Conservation (phyloP, 2,329 filamentous ascomycete genomes). For the Helminthosporium solani region DNA sequence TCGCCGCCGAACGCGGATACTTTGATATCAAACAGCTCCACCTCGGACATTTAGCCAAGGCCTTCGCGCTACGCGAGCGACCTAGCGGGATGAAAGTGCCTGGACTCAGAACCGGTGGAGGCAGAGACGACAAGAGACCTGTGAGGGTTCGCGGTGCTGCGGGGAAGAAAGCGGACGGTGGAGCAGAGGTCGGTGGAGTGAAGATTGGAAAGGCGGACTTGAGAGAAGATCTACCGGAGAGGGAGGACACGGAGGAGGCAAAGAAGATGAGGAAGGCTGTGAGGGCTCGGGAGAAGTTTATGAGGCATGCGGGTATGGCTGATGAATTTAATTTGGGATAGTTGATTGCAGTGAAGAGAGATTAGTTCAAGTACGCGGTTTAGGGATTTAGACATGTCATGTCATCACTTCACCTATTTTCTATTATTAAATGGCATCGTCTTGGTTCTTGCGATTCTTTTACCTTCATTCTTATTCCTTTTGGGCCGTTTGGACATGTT, state of each 20-base stretch:
- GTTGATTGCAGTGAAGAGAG: too few species aligned
- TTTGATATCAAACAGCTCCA: constrained; percentile 94
- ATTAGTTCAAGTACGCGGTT: too few species aligned
- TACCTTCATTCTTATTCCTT: too few species aligned
- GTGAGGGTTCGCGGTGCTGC: constrained; percentile 46
- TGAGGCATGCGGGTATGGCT: constrained; percentile 55
- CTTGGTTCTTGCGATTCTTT: too few species aligned
- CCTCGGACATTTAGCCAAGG: constrained; percentile 90
- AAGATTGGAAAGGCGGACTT: constrained; percentile 31
- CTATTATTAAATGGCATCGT: too few species aligned
- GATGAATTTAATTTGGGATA: constrained; percentile 70
- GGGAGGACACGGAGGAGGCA: constrained; percentile 56
- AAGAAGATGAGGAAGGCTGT: constrained; percentile 64
- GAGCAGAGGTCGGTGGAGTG: constrained; percentile 5
- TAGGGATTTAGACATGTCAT: too few species aligned
- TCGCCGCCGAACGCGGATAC: constrained; percentile 76
- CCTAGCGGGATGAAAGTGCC: constrained; percentile 72
- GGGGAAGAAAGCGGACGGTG: constrained; percentile 37
- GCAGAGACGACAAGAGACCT: constrained; percentile 28
- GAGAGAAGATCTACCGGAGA: constrained; percentile 32
- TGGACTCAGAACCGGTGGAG: constrained; percentile 50
- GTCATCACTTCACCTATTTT: too few species aligned
- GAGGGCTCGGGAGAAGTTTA: constrained; percentile 46
- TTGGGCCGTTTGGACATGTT: too few species aligned
- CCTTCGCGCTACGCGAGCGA: constrained; percentile 84